Evolutionary conservation across 441 rosid species (phyloP).

Genomic region (Gossypium davidsonii): DNA sequence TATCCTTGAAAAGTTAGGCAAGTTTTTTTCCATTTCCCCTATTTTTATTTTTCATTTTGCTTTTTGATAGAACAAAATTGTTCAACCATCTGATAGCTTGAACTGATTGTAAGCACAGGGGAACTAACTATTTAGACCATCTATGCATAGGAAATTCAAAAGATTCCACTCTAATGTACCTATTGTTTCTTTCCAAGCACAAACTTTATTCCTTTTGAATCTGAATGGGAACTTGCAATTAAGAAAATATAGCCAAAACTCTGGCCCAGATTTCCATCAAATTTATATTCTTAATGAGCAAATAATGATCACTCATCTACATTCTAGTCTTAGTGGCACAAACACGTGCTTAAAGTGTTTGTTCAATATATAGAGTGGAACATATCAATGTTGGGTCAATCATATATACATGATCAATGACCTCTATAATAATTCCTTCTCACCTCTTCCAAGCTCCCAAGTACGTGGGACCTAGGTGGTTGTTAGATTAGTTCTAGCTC

Average conservation of each 20-base stretch:
- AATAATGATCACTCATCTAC: background rate
- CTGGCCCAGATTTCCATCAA: background rate
- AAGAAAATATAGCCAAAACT: background rate
- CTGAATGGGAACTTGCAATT: background rate
- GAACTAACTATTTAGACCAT: background rate
- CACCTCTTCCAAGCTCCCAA: background rate
- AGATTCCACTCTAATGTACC: background rate
- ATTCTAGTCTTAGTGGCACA: background rate
- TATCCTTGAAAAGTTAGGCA: constrained; percentile 59
- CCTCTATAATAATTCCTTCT: background rate
- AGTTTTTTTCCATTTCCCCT: constrained; percentile 23
- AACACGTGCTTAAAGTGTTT: background rate
- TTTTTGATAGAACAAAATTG: background rate
- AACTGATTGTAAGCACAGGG: background rate
- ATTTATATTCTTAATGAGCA: background rate
- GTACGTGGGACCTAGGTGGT: background rate
- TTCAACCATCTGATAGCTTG: background rate
- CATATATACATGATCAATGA: background rate
- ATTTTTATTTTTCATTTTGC: background rate
- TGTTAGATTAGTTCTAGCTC: background rate
- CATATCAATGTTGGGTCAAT: background rate
- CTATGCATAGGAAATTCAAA: background rate
- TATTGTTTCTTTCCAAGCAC: background rate
- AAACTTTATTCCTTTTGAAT: background rate
- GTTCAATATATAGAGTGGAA: background rate